Conservation (phyloP, 306 rosid species). For the Glycine soja region DNA sequence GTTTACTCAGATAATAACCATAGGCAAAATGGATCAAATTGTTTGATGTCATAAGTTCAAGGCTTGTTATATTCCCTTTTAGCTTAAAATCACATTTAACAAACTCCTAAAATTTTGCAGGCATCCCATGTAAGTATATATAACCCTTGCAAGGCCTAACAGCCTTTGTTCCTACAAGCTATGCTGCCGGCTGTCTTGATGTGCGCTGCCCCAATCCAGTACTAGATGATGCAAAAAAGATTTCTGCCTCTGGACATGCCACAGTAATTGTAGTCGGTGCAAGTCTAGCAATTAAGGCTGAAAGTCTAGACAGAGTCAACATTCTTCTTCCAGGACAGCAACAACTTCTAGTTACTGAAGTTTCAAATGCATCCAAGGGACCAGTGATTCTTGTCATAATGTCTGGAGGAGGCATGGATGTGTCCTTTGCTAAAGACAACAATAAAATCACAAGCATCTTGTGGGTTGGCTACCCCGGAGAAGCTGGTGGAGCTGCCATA, state of each 20-base stretch:
- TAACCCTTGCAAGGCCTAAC: slow-evolving; percentile 94
- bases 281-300: slow-evolving; percentile 75
- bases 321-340: slow-evolving; percentile 92
- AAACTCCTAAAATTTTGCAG: slow-evolving; percentile 49
- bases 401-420: slow-evolving; percentile 97
- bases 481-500: slow-evolving; percentile 97
- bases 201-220: slow-evolving; percentile 71
- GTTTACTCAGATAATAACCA: not conserved
- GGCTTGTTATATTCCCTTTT: slow-evolving; percentile 1
- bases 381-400: slow-evolving; percentile 90
- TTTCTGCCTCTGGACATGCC: slow-evolving; percentile 85
- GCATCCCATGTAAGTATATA: slow-evolving; percentile 82
- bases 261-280: slow-evolving; percentile 81
- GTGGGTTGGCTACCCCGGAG: slow-evolving; percentile 99
- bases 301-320: slow-evolving; percentile 75
- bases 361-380: slow-evolving; percentile 82
- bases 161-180: slow-evolving; percentile 68
- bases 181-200: slow-evolving; percentile 73
- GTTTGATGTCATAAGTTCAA: not conserved
- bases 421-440: slow-evolving; percentile 79
- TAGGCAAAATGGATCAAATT: not conserved
- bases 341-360: slow-evolving; percentile 65
- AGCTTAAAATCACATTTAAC: slow-evolving; percentile 24
- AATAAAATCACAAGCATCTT: slow-evolving; percentile 77
- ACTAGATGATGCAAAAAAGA: slow-evolving; percentile 69